Evolutionary conservation across 805 yeast genomes (phyloP).

Genomic region (Nakazawaea ambrosiae): DNA sequence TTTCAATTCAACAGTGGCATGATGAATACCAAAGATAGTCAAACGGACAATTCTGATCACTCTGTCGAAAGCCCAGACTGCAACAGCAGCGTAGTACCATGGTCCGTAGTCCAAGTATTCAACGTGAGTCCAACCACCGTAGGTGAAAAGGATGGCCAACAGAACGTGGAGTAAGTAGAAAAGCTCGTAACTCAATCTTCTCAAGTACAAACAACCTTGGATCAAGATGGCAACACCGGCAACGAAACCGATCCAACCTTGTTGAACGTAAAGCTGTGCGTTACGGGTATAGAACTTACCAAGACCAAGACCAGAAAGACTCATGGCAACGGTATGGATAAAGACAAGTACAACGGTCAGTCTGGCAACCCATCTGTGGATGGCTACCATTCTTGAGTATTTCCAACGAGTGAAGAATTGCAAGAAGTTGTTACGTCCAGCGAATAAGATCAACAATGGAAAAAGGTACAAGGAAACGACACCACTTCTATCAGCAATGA

Average conservation of each 20-base stretch:
- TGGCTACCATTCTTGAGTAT: conserved; percentile 44
- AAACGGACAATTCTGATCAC: conserved; percentile 26
- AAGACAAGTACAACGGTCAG: conserved; percentile 32
- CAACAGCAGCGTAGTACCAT: conserved; percentile 12
- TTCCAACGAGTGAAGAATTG: conserved; percentile 56
- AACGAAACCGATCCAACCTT: conserved; percentile 24
- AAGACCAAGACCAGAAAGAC: conserved; percentile 17
- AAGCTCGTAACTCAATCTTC: conserved; percentile 36
- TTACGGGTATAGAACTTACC: conserved; percentile 14
- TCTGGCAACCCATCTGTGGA: conserved; percentile 54
- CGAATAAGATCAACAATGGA: conserved; percentile 50
- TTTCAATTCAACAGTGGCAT: conserved; percentile 29
- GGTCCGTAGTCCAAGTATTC: background rate
- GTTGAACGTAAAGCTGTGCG: conserved; percentile 1
- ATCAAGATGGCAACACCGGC: conserved; percentile 29
- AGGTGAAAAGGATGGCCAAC: conserved; percentile 31
- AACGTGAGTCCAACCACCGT: conserved; percentile 36
- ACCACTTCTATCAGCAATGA: conserved; percentile 46
- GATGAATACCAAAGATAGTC: conserved; percentile 28
- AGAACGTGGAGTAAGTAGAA: conserved; percentile 32
- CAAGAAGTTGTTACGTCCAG: conserved; percentile 57
- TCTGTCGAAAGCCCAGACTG: conserved; percentile 29
- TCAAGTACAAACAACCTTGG: conserved; percentile 34
- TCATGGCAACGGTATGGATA: conserved; percentile 33
- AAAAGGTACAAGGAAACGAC: conserved; percentile 36